These are phyloP conservation scores for Phanerochaete sordida DNA, from an alignment of 768 basidiomycete genomes.

Conservation along the genomic window DNA sequence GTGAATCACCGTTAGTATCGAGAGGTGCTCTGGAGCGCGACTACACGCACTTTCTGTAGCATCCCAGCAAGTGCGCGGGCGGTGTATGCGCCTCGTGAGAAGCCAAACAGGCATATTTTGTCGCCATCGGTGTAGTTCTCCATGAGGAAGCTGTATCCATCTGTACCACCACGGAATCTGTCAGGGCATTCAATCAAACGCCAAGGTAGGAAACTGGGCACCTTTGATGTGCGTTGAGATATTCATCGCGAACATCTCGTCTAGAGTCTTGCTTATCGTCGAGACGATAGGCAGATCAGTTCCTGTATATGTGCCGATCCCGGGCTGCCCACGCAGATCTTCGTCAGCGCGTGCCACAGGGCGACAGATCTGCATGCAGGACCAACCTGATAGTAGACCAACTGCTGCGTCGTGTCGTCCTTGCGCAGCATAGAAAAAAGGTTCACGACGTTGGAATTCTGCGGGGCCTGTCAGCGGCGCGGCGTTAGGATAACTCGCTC, in stretches of 20 bases:
- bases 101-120: constrained; percentile 63
- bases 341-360: background rate
- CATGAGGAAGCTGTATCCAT: constrained; percentile 59
- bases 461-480: background rate
- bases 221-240: constrained; percentile 50
- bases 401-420: constrained; percentile 51
- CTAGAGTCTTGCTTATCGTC: constrained; percentile 40
- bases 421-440: constrained; percentile 66
- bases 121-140: constrained; percentile 53
- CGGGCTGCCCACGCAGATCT: constrained; percentile 26
- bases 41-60: constrained; percentile 35
- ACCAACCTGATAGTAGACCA: constrained; percentile 58
- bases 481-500: background rate
- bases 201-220: constrained; percentile 18
- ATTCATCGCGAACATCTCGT: constrained; percentile 48
- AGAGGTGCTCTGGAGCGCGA: background rate
- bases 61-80: constrained; percentile 42
- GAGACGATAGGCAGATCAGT: constrained; percentile 34
- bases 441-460: constrained; percentile 72
- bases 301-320: constrained; percentile 49
- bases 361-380: background rate
- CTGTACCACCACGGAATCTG: constrained; percentile 19
- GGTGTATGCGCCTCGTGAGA: constrained; percentile 65
- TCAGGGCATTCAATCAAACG: background rate
- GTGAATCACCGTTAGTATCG: background rate